Evolutionary conservation across 441 rosid species (phyloP), one percentile per base, ranked within the genome.

Genomic region (Euphorbia corollata): DNA sequence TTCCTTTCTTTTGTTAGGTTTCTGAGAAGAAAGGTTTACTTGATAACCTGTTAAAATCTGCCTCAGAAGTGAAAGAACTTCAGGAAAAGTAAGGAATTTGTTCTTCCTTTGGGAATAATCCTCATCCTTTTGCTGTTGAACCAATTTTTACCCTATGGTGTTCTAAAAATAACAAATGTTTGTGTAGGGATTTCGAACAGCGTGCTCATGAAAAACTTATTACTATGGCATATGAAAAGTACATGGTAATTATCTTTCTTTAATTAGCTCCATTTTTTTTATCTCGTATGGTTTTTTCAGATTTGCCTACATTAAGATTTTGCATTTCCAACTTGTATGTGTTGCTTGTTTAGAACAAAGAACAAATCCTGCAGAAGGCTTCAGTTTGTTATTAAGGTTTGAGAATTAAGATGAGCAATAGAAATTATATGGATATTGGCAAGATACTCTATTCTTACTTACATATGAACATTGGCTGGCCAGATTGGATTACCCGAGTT

Each of bases 121-220:
- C 60, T 50, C 65, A 18, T 54, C 59, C 56, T 23, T 50, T 71
- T 16, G 9, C 55, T 30, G 50, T 71, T 72, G 73, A 47, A 63
- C 71, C 23, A 59, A 36, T 71, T 69, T 36, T 67, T 36, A 61
- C 32, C 10, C 23, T 13, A 41, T 18, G 54, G 11, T 48, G 47
- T 56, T 69, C 55, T 66, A 59, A 60, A 61, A 41, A 67, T 65
- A 30, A 34, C 67, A 39, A 56, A 48, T 64, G 58, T 70, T 71
- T 75, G 30, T 81, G 13, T 72, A 94, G 99, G 91, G 96, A 86
- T 73, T 79, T 91, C 20, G 86, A 84, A 77, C 87, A 77, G 60
- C 82, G 74, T 76, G 92, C 96, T 41, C 78, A 83, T 76, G 94
- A 91, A 72, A 85, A 89, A 71, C 98, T 94, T 72, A 81, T 88